phyloP scores from a whole-genome alignment of 176 grass and related monocot species.

The Pontederia paniculata region DNA sequence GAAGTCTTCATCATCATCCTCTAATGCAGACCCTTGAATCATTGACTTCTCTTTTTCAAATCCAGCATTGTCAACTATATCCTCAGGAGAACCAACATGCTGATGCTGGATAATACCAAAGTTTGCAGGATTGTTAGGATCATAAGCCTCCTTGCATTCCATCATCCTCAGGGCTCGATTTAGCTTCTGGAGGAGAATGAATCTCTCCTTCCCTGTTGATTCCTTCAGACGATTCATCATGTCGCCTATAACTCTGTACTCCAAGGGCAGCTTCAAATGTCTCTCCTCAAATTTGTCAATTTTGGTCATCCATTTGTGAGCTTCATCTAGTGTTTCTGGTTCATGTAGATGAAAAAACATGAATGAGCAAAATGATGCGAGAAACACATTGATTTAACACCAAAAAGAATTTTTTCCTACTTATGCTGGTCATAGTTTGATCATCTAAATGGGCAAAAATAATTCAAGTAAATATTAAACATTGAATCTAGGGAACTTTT shows the following conservation, averaged over 20 bases:
- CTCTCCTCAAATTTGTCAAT: constrained; percentile 78
- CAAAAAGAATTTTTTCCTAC: not conserved
- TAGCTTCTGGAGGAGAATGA: constrained; percentile 75
- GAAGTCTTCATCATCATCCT: constrained; percentile 53
- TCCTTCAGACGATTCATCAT: constrained; percentile 80
- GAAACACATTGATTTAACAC: not conserved
- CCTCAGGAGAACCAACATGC: constrained; percentile 59
- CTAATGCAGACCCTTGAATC: constrained; percentile 38
- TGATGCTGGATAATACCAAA: constrained; percentile 80
- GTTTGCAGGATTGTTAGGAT: constrained; percentile 69
- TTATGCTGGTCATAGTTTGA: no score
- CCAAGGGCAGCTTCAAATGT: constrained; percentile 60
- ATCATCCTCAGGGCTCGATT: constrained; percentile 71
- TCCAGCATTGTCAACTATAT: constrained; percentile 49
- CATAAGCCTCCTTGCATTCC: constrained; percentile 77
- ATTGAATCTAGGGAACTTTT: no score
- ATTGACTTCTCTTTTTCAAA: constrained; percentile 71
- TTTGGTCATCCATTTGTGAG: constrained; percentile 70
- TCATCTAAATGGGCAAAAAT: no score
- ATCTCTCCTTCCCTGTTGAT: constrained; percentile 65
- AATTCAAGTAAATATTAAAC: no score
- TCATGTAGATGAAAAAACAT: not conserved
- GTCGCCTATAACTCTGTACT: constrained; percentile 90
- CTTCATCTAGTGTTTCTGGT: constrained; percentile 77
- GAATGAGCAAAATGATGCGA: not conserved